A percentile compares a stretch with the other conserved stretches of the same genome.
phyloP scores from a whole-genome alignment of 2,329 filamentous ascomycete species.

The Xylaria sp. region DNA sequence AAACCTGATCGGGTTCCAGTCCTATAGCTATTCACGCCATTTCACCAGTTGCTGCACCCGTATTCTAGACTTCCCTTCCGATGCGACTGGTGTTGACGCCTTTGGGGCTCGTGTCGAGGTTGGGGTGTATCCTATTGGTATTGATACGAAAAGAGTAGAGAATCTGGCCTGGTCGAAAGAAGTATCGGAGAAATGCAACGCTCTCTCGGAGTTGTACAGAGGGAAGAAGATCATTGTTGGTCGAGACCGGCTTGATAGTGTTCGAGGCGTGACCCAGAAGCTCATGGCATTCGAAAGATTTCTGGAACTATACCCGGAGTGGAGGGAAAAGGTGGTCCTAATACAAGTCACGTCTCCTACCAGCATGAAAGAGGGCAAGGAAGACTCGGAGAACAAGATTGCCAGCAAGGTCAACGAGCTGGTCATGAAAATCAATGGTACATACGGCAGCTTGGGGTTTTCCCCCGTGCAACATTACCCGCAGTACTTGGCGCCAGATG shows the following conservation, averaged over 20 bases:
- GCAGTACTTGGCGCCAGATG: constrained; percentile 87
- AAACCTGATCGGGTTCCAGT: constrained; percentile 95
- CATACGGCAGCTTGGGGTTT: constrained; percentile 87
- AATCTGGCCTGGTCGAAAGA: constrained; percentile 76
- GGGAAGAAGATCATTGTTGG: constrained; percentile 96
- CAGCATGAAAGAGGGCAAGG: constrained; percentile 80
- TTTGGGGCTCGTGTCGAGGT: constrained; percentile 91
- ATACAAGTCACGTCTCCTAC: constrained; percentile 95
- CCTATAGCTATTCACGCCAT: constrained; percentile 93
- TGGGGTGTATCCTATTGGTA: constrained; percentile 93
- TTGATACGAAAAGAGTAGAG: constrained; percentile 85
- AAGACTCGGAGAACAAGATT: constrained; percentile 81
- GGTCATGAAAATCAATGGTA: constrained; percentile 90
- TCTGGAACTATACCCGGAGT: constrained; percentile 88
- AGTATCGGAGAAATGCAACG: constrained; percentile 76
- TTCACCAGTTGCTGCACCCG: constrained; percentile 95
- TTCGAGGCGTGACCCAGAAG: constrained; percentile 94
- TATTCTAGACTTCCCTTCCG: constrained; percentile 89
- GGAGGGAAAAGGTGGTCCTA: constrained; percentile 90
- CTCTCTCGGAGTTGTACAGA: constrained; percentile 80
- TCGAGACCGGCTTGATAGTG: constrained; percentile 91
- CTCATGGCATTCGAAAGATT: constrained; percentile 94
- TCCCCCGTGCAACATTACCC: constrained; percentile 94
- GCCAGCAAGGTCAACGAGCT: constrained; percentile 90
- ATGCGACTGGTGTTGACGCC: constrained; percentile 84